Conservation (phyloP, 2,329 filamentous ascomycete genomes). For the Dendryphion nanum region DNA sequence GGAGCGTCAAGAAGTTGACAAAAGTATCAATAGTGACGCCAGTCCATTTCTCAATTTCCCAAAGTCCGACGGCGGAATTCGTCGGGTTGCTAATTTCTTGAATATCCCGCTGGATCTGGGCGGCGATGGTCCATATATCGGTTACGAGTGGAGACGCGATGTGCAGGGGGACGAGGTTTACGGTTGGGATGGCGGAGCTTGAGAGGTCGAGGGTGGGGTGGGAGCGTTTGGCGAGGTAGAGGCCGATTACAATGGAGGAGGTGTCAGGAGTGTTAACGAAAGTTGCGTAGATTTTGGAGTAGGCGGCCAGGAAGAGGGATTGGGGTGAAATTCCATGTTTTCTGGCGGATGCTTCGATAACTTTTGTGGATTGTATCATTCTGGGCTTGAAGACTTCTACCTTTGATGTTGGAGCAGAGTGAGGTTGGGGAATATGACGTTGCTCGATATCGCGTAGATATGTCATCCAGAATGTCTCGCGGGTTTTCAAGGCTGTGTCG, state of each 20-base stretch:
- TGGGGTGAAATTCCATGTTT: conserved; percentile 64
- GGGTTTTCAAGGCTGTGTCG: conserved; percentile 10
- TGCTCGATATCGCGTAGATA: conserved; percentile 40
- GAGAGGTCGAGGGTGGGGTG: conserved; percentile 50
- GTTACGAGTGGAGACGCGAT: conserved; percentile 43
- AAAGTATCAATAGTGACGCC: conserved; percentile 68
- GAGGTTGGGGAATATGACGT: conserved; percentile 16
- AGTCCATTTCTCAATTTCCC: conserved; percentile 74
- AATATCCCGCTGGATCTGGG: conserved; percentile 66
- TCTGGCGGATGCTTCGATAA: conserved; percentile 46
- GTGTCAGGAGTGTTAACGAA: conserved; percentile 17
- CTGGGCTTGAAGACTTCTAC: conserved; percentile 51
- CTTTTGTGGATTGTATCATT: conserved; percentile 43
- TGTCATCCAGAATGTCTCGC: conserved; percentile 50
- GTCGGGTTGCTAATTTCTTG: conserved; percentile 56
- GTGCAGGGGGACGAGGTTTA: conserved; percentile 74
- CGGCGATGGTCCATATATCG: conserved; percentile 53
- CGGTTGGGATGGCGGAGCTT: conserved; percentile 63
- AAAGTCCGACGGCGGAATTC: conserved; percentile 61
- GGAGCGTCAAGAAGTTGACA: conserved; percentile 74
- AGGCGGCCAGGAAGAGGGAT: conserved; percentile 71
- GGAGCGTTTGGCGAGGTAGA: conserved; percentile 80
- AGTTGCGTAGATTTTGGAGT: conserved; percentile 54
- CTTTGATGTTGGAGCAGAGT: conserved; percentile 25
- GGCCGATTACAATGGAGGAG: conserved; percentile 62